Base-by-base conservation (phyloP, 169 alveolate species). In the Miamiensis avidus region DNA sequence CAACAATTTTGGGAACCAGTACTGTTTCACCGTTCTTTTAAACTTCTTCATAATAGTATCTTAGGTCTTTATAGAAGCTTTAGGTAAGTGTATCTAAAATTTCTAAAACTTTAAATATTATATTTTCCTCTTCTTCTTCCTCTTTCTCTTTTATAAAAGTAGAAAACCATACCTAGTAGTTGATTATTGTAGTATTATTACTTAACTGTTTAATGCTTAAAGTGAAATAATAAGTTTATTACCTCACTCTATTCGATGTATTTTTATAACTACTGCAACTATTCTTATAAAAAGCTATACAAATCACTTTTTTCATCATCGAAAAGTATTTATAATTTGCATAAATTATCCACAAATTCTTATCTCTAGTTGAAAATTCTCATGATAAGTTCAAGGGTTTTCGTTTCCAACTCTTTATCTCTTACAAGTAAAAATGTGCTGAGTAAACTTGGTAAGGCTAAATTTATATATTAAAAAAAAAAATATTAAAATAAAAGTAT, bases 161-260 rank as follows among this genome's bases (percentile, higher is more conserved):
- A 28, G 83, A 32, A 20, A 86, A 74, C 90, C 90, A 86, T 26
- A 81, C 65, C 49, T 85, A 69, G 33, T n/a, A n/a, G n/a, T n/a
- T n/a, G n/a, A n/a, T n/a, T n/a, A n/a, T n/a, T n/a, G n/a, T n/a
- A n/a, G n/a, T n/a, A n/a, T n/a, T n/a, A n/a, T n/a, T n/a, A n/a
- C n/a, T n/a, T n/a, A n/a, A n/a, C n/a, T n/a, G n/a, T n/a, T n/a
- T n/a, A n/a, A n/a, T n/a, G n/a, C n/a, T n/a, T n/a, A n/a, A n/a
- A n/a, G n/a, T n/a, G n/a, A n/a, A n/a, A n/a, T n/a, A n/a, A n/a
- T n/a, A n/a, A n/a, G n/a, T n/a, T n/a, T n/a, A n/a, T n/a, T n/a
- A n/a, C n/a, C 69, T 49, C 87, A 25, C 49, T 31, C n/a, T 81
- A 29, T 0, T 82, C 87, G 29, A 73, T 82, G 32, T 33, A 33